Base-by-base conservation (phyloP, 1,284 basidiomycete genomes). In the Neolentinus lepideus region DNA sequence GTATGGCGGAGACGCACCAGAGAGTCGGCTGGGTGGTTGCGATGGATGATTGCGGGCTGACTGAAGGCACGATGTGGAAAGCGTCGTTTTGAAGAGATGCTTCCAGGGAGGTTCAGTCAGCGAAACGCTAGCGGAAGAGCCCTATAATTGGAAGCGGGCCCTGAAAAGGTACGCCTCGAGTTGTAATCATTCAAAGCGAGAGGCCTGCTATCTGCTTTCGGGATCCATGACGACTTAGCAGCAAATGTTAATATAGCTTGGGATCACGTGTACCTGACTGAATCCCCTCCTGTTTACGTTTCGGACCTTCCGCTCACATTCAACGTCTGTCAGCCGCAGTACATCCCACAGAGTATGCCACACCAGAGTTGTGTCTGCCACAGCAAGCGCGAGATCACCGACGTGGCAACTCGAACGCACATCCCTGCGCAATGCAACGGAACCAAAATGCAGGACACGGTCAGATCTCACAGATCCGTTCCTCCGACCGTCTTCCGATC, bases 11-110 rank as follows among this genome's bases (percentile, higher is more conserved):
- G 38, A 43, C 38, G 38, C 19, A 43, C 38, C 19, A 43, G 38
- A 6, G 19, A 21, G 16, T n/a, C 3, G 38, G 38, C 12, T 4
- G 16, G 16, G 16, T 8, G 38, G 16, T n/a, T 43, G 38, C 38
- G 38, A 43, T 43, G 38, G 38, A 43, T 43, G 38, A 43, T 43
- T 43, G 38, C 38, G 38, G 29, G 38, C n/a, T 43, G 38, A 43
- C n/a, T 43, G 38, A 4, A 4, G 38, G 38, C 38, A 21, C 16
- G 38, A 9, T 43, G 38, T n/a, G 19, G 38, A 16, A 43, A 16
- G 38, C 38, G 38, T 16, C 38, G 38, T n/a, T 43, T 43, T 43
- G 38, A n/a, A 43, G 38, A 21, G 16, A 4, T 16, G 16, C 8
- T 4, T 43, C 19, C 8, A 6, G 38, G 16, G 12, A 21, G 38